Conservation (phyloP, 305 asterid species). For the Fraxinus albicans region DNA sequence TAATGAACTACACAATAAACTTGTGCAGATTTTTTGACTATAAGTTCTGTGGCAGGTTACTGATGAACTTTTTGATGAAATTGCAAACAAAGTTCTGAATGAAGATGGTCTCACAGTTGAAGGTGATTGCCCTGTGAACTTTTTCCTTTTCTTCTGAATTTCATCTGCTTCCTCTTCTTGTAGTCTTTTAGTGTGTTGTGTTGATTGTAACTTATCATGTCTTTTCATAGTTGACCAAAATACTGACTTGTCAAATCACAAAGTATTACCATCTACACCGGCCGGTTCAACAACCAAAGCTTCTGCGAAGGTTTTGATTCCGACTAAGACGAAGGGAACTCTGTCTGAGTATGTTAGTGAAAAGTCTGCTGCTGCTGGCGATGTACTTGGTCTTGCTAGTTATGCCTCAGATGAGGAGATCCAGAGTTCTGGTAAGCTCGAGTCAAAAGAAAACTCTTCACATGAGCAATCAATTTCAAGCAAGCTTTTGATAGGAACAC, state of each 20-base stretch:
- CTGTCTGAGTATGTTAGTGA: constrained; percentile 49
- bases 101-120: constrained; percentile 69
- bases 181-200: constrained; percentile 10
- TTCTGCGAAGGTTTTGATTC: constrained; percentile 59
- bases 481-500: constrained; percentile 35
- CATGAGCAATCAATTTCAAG: constrained; percentile 36
- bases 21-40: constrained; percentile 37
- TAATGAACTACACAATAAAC: constrained; percentile 21
- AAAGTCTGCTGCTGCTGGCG: constrained; percentile 63
- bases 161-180: constrained; percentile 11
- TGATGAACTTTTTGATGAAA: constrained; percentile 94
- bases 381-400: constrained; percentile 79
- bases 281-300: constrained; percentile 52
- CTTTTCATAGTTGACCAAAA: constrained; percentile 42
- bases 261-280: constrained; percentile 43
- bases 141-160: neutral
- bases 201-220: constrained; percentile 18
- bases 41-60: constrained; percentile 72
- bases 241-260: constrained; percentile 40
- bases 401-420: constrained; percentile 80
- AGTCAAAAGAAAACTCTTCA: constrained; percentile 32
- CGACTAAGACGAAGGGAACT: constrained; percentile 45
- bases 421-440: constrained; percentile 49
- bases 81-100: constrained; percentile 83
- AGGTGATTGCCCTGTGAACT: constrained; percentile 45